Base-by-base conservation (phyloP, 2,329 filamentous ascomycete species). In the Neophaeococcomyces mojaviensis region DNA sequence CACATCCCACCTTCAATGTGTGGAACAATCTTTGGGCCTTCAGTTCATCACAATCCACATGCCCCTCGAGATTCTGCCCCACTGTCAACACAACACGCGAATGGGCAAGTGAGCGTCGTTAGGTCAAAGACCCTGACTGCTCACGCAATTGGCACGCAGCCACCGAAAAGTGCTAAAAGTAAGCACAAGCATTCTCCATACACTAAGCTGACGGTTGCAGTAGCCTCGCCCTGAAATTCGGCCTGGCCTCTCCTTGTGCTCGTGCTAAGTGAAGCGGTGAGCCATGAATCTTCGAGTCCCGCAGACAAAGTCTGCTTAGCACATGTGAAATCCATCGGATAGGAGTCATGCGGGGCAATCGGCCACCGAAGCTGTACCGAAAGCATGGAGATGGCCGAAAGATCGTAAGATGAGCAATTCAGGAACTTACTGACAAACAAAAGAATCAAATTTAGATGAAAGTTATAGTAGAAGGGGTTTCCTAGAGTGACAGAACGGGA, bases 81-180 rank as follows among this genome's bases (percentile, higher is more conserved):
- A 44, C 41, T 37, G 41, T 44, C 41, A 36, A 44, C 41, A 44
- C 18, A 37, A 33, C 28, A 44, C 41, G 41, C 41, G 41, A 44
- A 44, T 44, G 41, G 41, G 32, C 41, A 44, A 34, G 4, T 37
- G 19, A 36, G 22, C 41, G 37, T 19, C 24, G 16, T 15, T 33
- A 28, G 7, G 39, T 34, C 39, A 19, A 24, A 34, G 33, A 44
- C 22, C 41, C 32, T 34, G 18, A 9, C 22, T 28, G 19, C 33
- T 37, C 20, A 26, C 41, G 32, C 32, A 44, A 37, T 44, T 43
- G 39, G 16, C 31, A 43, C 32, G 15, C 18, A 31, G 19, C 18
- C 30, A 34, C 28, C 39, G 16, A 35, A 24, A 43, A 20, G 12
- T 39, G 37, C 37, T 18, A 22, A 34, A 9, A 12, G 10, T 18